Conservation (phyloP, 1,284 basidiomycete genomes). For the Takashimella tepidaria region DNA sequence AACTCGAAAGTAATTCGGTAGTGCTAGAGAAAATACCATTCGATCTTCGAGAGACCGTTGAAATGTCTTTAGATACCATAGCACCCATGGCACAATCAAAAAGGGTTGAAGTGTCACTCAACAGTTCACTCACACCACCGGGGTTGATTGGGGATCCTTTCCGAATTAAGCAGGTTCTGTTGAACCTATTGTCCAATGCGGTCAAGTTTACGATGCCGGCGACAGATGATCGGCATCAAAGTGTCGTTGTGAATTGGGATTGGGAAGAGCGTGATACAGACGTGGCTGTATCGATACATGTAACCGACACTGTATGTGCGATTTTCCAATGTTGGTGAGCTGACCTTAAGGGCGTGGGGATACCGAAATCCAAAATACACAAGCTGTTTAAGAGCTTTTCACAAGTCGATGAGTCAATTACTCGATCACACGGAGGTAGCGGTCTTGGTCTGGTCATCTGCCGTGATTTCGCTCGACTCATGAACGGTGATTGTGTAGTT, state of each 20-base stretch:
- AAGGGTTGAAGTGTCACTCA: constrained; percentile 37
- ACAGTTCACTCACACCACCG: constrained; percentile 32
- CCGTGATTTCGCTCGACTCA: constrained; percentile 32
- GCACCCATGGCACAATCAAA: constrained; percentile 38
- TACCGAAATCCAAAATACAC: constrained; percentile 34
- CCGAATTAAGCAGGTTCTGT: constrained; percentile 39
- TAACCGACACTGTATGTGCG: constrained; percentile 29
- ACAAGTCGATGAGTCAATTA: constrained; percentile 44
- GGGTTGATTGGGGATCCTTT: constrained; percentile 39
- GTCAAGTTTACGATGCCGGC: constrained; percentile 38
- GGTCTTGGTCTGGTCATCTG: constrained; percentile 46
- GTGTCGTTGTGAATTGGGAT: constrained; percentile 33
- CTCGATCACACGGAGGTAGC: constrained; percentile 39
- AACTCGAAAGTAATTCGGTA: constrained; percentile 48
- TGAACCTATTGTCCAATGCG: constrained; percentile 40
- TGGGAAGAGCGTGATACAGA: constrained; percentile 15
- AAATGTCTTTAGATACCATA: constrained; percentile 39
- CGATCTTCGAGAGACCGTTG: constrained; percentile 43
- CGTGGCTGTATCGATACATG: constrained; percentile 24
- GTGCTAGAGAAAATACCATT: constrained; percentile 48
- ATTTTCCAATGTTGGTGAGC: constrained; percentile 12
- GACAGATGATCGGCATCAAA: constrained; percentile 8
- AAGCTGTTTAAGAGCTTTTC: constrained; percentile 44
- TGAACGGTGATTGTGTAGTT: constrained; percentile 44
- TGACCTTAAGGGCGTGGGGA: constrained; percentile 11